These are phyloP conservation scores for Curvularia hawaiiensis DNA, from an alignment of 2,329 filamentous ascomycete species.

Conservation along the genomic window DNA sequence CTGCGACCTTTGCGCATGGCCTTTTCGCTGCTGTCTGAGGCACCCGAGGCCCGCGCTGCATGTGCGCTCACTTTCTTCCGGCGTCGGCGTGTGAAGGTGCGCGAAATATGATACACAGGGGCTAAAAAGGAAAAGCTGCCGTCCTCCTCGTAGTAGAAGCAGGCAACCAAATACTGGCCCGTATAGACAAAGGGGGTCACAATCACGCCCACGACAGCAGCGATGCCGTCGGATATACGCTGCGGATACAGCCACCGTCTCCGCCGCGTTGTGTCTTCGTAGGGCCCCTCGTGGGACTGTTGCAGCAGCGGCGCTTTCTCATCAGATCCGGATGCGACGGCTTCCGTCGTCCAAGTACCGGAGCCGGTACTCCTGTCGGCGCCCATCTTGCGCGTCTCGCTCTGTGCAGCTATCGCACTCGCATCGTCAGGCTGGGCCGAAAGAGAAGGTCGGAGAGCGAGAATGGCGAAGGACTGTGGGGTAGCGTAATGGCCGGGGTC, in stretches of 20 bases:
- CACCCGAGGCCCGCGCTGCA: constrained; percentile 31
- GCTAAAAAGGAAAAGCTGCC: constrained; percentile 79
- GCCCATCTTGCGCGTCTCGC: constrained; percentile 42
- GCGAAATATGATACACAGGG: constrained; percentile 69
- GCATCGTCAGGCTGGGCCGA: constrained; percentile 41
- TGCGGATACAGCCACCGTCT: constrained; percentile 63
- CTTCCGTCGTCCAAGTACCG: constrained; percentile 33
- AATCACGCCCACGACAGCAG: constrained; percentile 78
- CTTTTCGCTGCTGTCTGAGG: constrained; percentile 37
- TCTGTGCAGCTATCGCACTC: constrained; percentile 36
- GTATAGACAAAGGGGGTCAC: constrained; percentile 79
- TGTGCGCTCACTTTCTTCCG: constrained; percentile 40
- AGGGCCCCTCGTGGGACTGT: constrained; percentile 32
- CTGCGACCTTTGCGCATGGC: constrained; percentile 40
- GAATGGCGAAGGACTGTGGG: constrained; percentile 50
- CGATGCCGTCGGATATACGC: constrained; percentile 72
- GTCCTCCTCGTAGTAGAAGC: constrained; percentile 81
- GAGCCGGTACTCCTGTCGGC: constrained; percentile 25
- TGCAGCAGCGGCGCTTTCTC: constrained; percentile 74
- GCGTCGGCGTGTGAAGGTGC: constrained; percentile 52
- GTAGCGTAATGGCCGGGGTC: constrained; percentile 11
- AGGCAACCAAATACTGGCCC: constrained; percentile 80
- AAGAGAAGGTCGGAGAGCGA: constrained; percentile 30
- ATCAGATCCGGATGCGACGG: constrained; percentile 50
- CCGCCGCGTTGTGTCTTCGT: constrained; percentile 42